Conservation (phyloP, 352 stramenopile genomes). For the Globisporangium nodosum region DNA sequence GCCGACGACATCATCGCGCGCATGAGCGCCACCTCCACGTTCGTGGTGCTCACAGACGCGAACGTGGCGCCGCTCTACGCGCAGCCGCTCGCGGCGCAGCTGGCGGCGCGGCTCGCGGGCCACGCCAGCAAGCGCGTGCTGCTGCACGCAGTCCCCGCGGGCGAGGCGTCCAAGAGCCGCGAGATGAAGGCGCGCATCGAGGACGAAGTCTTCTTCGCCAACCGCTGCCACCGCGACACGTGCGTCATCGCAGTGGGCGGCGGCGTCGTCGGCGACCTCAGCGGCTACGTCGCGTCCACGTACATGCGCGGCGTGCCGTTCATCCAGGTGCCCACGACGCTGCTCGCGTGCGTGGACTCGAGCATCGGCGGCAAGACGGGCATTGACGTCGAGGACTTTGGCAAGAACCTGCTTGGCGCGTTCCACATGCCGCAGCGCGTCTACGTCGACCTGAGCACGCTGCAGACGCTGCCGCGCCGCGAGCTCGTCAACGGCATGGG, state of each 20-base stretch:
- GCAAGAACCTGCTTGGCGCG: conserved; percentile 98
- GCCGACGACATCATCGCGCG: conserved; percentile 54
- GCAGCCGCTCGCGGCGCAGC: conserved; percentile 45
- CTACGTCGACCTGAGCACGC: conserved; percentile 92
- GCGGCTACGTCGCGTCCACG: conserved; percentile 96
- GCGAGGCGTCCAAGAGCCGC: conserved; percentile 75
- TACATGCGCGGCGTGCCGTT: conserved; percentile 93
- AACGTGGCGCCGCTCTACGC: conserved; percentile 77
- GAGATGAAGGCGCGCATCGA: conserved; percentile 78
- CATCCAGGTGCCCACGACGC: conserved; percentile 93
- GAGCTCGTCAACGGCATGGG: conserved; percentile 94
- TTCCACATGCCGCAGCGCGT: conserved; percentile 98
- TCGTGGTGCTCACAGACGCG: conserved; percentile 76
- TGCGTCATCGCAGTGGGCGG: conserved; percentile 90
- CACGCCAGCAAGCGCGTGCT: conserved; percentile 44
- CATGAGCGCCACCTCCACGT: conserved; percentile 57
- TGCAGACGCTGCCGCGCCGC: conserved; percentile 94
- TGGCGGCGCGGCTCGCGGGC: conserved; percentile 29
- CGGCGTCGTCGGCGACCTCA: conserved; percentile 97
- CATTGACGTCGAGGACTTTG: conserved; percentile 91
- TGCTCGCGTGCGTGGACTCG: conserved; percentile 99
- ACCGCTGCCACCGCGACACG: conserved; percentile 78
- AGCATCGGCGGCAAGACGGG: conserved; percentile 98
- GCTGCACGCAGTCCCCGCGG: conserved; percentile 50
- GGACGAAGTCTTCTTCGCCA: conserved; percentile 75